Percentiles rank a stretch among this genome's conserved stretches.
Evolutionary conservation across 2,329 filamentous ascomycete species (phyloP).

Genomic region (Fusarium sp.): DNA sequence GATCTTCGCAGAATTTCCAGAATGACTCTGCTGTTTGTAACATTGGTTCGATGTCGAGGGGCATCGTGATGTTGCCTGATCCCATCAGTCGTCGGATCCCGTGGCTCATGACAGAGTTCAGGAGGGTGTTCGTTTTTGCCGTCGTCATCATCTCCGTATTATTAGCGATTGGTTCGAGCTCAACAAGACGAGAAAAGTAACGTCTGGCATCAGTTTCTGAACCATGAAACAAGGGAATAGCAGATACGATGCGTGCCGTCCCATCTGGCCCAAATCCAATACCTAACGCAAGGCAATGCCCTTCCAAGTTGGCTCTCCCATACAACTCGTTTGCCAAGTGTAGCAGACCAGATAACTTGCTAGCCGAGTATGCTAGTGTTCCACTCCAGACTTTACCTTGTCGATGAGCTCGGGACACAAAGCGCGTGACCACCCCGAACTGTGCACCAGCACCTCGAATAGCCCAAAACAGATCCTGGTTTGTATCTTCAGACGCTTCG

Average conservation of each 20-base stretch:
- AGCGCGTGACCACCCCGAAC: constrained; percentile 59
- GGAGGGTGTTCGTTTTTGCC: constrained; percentile 42
- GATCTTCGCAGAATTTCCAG: constrained; percentile 41
- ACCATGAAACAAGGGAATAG: constrained; percentile 44
- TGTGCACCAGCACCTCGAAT: constrained; percentile 62
- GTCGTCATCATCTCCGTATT: constrained; percentile 39
- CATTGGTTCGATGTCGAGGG: constrained; percentile 51
- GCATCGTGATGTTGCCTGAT: constrained; percentile 50
- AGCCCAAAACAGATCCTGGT: constrained; percentile 63
- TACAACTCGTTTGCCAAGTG: constrained; percentile 43
- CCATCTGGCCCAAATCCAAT: constrained; percentile 43
- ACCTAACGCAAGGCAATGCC: constrained; percentile 45
- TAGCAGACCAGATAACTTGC: constrained; percentile 46
- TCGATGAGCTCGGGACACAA: constrained; percentile 48
- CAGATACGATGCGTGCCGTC: constrained; percentile 29
- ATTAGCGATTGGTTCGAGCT: constrained; percentile 14
- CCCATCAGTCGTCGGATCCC: constrained; percentile 47
- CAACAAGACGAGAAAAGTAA: constrained; percentile 42
- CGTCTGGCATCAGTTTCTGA: constrained; percentile 24
- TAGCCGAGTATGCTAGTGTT: constrained; percentile 43
- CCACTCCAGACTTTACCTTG: constrained; percentile 53
- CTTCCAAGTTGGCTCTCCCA: constrained; percentile 24
- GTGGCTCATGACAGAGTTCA: constrained; percentile 46
- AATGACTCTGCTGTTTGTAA: constrained; percentile 50
- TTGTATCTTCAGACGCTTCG: constrained; percentile 55